Evolutionary conservation across 192 early-diverging fungal genomes (phyloP).

Genomic region (Backusella liffmaniae): DNA sequence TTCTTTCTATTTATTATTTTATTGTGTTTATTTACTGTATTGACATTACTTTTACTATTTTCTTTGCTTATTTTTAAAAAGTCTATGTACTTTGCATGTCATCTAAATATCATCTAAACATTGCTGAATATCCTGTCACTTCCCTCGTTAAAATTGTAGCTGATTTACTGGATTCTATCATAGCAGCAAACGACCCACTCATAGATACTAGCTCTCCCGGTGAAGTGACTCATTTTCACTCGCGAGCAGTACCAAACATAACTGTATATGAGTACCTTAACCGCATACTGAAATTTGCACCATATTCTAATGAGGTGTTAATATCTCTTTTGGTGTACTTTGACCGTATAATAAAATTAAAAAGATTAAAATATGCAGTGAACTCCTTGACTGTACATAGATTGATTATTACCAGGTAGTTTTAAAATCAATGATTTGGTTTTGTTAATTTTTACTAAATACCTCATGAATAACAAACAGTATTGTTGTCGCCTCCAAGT

Average conservation of each 20-base stretch:
- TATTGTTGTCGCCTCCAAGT: slow-evolving; percentile 73
- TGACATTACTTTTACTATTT: not conserved
- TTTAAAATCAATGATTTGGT: not conserved
- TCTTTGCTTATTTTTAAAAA: not conserved
- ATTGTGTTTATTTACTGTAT: not conserved
- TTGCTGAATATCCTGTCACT: slow-evolving; percentile 45
- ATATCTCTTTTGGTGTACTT: slow-evolving; percentile 73
- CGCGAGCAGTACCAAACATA: slow-evolving; percentile 65
- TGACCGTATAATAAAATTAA: slow-evolving; percentile 55
- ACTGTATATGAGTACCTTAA: slow-evolving; percentile 61
- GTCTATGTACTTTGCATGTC: not conserved
- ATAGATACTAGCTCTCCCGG: slow-evolving; percentile 13
- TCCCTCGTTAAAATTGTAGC: slow-evolving; percentile 49
- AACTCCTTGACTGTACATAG: slow-evolving; percentile 72
- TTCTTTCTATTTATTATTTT: slow-evolving; percentile 17
- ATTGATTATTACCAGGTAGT: slow-evolving; percentile 50
- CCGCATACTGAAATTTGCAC: slow-evolving; percentile 67
- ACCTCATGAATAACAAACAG: slow-evolving; percentile 15
- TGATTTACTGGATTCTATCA: slow-evolving; percentile 48
- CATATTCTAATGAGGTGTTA: slow-evolving; percentile 65
- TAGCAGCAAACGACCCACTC: slow-evolving; percentile 47
- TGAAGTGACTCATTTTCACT: slow-evolving; percentile 68
- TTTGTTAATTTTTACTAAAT: slow-evolving; percentile 2
- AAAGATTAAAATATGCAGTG: slow-evolving; percentile 54
- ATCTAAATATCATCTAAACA: slow-evolving; percentile 30